phyloP scores from a whole-genome alignment of 2,329 filamentous ascomycete species.

The Acephala macrosclerotiorum region DNA sequence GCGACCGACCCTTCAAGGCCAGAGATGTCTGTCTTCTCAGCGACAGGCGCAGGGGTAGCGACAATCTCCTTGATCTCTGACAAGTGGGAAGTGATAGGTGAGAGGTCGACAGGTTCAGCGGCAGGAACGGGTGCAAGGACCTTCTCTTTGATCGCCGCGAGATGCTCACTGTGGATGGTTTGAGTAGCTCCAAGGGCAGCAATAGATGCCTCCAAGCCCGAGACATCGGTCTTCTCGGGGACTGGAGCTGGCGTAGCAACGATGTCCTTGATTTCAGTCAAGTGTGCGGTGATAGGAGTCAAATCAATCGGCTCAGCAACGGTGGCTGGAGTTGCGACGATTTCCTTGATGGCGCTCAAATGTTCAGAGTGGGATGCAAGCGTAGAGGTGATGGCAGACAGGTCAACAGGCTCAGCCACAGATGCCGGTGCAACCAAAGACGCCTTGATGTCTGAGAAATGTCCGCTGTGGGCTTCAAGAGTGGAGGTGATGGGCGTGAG shows the following conservation, averaged over 20 bases:
- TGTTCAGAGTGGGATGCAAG: slow-evolving; percentile 15
- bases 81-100: slow-evolving; percentile 23
- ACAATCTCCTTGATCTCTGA: slow-evolving; percentile 22
- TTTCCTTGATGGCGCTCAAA: slow-evolving; percentile 16
- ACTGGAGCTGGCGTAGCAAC: slow-evolving; percentile 20
- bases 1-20: slow-evolving; percentile 18
- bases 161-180: slow-evolving; percentile 16
- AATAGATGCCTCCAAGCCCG: slow-evolving; percentile 21
- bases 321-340: slow-evolving; percentile 21
- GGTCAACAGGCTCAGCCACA: slow-evolving; percentile 12
- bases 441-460: slow-evolving; percentile 26
- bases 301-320: slow-evolving; percentile 24
- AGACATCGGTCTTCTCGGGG: slow-evolving; percentile 20
- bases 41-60: slow-evolving; percentile 15
- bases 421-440: slow-evolving; percentile 16
- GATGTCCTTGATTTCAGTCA: slow-evolving; percentile 21
- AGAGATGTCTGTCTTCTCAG: slow-evolving; percentile 24
- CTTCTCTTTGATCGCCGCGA: slow-evolving; percentile 27
- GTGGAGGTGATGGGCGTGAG: slow-evolving; percentile 17
- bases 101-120: slow-evolving; percentile 23
- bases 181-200: slow-evolving; percentile 5
- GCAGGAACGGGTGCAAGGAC: slow-evolving; percentile 22
- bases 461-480: slow-evolving; percentile 21
- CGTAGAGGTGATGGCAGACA: slow-evolving; percentile 10
- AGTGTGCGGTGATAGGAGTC: slow-evolving; percentile 20